Evolutionary conservation across 805 yeast genomes (phyloP), one percentile per base, ranked within the genome.

Genomic region (Candida ipomoeae): DNA sequence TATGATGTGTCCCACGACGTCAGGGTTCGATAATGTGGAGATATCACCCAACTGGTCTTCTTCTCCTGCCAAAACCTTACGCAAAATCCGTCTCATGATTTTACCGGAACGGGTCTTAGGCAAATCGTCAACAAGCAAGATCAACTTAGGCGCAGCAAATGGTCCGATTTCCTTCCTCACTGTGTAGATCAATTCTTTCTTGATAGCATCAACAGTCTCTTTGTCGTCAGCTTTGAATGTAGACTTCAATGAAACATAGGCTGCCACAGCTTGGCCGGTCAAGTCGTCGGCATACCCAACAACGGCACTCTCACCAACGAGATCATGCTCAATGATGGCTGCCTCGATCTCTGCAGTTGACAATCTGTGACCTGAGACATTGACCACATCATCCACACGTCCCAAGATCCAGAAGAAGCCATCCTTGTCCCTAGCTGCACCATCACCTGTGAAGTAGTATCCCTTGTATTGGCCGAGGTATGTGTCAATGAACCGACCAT

Each of bases 71-170:
- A 90, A 84, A 54, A 92, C 81, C 75, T 94, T 94, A 74, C 99
- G 85, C 71, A 94, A 80, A 55, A 94, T 87, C 77, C 99, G 88
- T 79, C 99, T 87, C 96, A 94, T 92, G 66, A 94, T 92, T 80
- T 94, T 94, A 61, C 99, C 99, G 10, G 97, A 89, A 75, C 99
- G 84, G 21, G 99, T 94, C 81, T 92, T 94, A 73, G 99, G 99
- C 69, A 94, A 81, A 66, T 94, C 98, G 53, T 83, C 85, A 49
- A 92, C 96, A 52, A 91, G 73, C 60, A 85, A 75, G 52, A 91
- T 84, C 46, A 84, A 75, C 71, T 91, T 91, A 65, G 99, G 99
- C 50, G 98, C 96, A 18, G 99, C 99, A 71, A 89, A 89, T 44
- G 89, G 89, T 41, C 96, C 96, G 68, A 90, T 90, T 64, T 86